Evolutionary conservation across 768 basidiomycete genomes (phyloP).

Genomic region (Hemileccinum rubropunctum): DNA sequence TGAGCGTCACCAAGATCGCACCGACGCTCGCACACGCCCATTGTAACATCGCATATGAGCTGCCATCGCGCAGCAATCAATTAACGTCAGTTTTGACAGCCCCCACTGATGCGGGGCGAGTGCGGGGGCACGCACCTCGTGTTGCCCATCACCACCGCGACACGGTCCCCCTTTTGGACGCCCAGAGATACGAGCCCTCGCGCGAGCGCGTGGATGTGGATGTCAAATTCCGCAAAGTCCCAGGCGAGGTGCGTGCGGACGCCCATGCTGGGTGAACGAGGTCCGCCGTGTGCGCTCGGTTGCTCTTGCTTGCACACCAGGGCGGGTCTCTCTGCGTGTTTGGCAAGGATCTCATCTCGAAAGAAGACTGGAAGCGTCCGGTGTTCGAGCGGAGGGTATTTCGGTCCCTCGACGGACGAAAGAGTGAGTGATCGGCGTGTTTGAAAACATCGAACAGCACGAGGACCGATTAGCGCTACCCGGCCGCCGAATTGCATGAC

Average conservation of each 20-base stretch:
- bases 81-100: no score
- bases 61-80: conserved; percentile 24
- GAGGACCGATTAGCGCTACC: no score
- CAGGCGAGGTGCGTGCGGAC: conserved; percentile 58
- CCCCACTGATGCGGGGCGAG: background rate
- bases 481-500: background rate
- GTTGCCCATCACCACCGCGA: conserved; percentile 84
- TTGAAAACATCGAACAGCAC: no score
- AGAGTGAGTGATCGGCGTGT: conserved; percentile 34
- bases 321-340: conserved; percentile 51
- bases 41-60: conserved; percentile 77
- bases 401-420: conserved; percentile 58
- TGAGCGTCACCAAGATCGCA: conserved; percentile 80
- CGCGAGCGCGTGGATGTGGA: conserved; percentile 63
- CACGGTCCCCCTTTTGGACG: conserved; percentile 70
- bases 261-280: conserved; percentile 48
- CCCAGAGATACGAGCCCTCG: conserved; percentile 68
- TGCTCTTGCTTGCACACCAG: conserved; percentile 62
- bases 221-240: conserved; percentile 70
- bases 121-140: conserved; percentile 52
- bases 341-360: conserved; percentile 48
- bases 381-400: conserved; percentile 50
- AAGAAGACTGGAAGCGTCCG: conserved; percentile 66
- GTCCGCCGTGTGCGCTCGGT: conserved; percentile 60
- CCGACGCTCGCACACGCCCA: conserved; percentile 87